Evolutionary conservation across 1,139 yeast genomes (phyloP).

Genomic region (Casaregolazyma suthepensis): DNA sequence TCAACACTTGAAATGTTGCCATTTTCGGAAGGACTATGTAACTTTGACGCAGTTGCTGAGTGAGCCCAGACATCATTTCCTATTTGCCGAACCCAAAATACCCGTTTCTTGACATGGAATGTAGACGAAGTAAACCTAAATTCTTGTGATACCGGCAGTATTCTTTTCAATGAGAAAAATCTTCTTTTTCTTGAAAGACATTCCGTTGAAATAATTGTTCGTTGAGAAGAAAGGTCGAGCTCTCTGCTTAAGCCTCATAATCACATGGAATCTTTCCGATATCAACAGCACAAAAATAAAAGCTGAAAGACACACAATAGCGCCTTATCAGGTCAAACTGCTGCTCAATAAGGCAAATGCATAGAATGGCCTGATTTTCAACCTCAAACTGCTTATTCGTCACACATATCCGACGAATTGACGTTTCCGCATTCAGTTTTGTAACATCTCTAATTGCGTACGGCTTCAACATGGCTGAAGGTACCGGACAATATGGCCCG

Average conservation of each 20-base stretch:
- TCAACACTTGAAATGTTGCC: background rate
- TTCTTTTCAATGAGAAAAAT: background rate
- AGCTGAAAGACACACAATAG: too few species aligned
- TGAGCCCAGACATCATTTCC: background rate
- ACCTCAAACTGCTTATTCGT: background rate
- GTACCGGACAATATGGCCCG: background rate
- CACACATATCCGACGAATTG: too few species aligned
- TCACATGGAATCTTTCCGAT: background rate
- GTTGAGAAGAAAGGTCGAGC: background rate
- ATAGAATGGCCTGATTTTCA: background rate
- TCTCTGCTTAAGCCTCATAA: background rate
- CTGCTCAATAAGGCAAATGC: background rate
- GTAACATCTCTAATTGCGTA: background rate
- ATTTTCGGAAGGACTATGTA: background rate
- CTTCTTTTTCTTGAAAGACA: too few species aligned
- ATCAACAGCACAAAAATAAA: background rate
- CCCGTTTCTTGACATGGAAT: background rate
- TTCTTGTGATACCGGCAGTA: too few species aligned
- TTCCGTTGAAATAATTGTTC: background rate
- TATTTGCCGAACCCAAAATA: background rate
- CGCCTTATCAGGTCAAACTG: background rate
- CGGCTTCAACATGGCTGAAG: background rate
- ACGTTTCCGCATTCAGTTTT: background rate
- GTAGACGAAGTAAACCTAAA: background rate
- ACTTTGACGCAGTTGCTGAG: background rate